Evolutionary conservation across 176 grass and related monocot genomes (phyloP).

Genomic region (Ampelocalamus luodianensis): DNA sequence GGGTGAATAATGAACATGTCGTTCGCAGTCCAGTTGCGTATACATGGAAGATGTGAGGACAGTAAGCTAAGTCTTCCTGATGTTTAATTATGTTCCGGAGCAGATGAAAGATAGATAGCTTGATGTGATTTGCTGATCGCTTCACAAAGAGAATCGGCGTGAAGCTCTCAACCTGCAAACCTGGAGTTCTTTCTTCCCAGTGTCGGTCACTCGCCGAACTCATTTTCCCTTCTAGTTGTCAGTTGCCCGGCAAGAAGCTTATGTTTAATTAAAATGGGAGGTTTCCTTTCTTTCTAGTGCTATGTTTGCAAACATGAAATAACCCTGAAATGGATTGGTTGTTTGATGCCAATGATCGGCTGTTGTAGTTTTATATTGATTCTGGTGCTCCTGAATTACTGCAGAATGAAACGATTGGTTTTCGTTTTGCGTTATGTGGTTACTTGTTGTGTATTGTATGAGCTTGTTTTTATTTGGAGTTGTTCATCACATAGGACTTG

Average conservation of each 20-base stretch:
- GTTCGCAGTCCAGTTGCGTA: constrained; percentile 71
- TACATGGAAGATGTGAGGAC: constrained; percentile 79
- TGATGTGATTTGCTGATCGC: constrained; percentile 57
- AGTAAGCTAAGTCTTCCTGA: neutral
- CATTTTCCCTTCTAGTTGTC: constrained; percentile 31
- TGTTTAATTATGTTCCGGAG: constrained; percentile 25
- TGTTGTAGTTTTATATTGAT: constrained; percentile 17
- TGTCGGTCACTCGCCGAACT: constrained; percentile 33
- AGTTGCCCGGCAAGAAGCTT: constrained; percentile 24
- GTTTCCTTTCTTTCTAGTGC: constrained; percentile 35
- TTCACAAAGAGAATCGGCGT: constrained; percentile 82
- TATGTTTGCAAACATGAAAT: constrained; percentile 29
- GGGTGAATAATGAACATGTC: constrained; percentile 59
- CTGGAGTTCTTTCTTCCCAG: constrained; percentile 40
- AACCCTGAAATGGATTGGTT: constrained; percentile 28
- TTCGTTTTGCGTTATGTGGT: neutral
- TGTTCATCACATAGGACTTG: neutral
- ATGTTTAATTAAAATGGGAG: constrained; percentile 47
- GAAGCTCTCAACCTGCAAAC: constrained; percentile 49
- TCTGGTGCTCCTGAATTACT: neutral
- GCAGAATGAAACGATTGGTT: constrained; percentile 24
- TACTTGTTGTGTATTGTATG: constrained; percentile 3
- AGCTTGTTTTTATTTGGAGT: neutral
- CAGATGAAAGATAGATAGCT: constrained; percentile 45
- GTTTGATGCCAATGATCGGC: constrained; percentile 2